Evolutionary conservation across 106 monocot species (phyloP).

Genomic region (Ottelia alismoides): DNA sequence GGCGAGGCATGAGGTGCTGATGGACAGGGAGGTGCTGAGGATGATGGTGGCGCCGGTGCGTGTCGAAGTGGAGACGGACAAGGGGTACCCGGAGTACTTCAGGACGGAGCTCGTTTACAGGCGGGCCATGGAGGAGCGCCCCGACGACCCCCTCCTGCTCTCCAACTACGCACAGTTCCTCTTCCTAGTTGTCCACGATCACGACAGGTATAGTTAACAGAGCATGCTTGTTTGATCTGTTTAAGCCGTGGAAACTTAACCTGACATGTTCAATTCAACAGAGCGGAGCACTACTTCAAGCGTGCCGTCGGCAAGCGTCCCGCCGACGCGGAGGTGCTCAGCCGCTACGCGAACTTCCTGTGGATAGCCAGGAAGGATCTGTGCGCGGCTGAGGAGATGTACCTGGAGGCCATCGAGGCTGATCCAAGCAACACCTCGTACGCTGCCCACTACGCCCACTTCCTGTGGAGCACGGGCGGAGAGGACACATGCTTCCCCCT

Average conservation of each 20-base stretch:
- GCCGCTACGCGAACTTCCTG: constrained; percentile 51
- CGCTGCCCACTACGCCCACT: constrained; percentile 48
- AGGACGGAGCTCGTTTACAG: not conserved
- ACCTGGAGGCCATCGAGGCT: constrained; percentile 46
- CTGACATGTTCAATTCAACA: constrained; percentile 1
- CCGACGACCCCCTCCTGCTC: not conserved
- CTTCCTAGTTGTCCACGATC: not conserved
- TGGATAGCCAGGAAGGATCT: constrained; percentile 49
- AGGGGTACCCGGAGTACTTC: not conserved
- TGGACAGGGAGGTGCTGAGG: not conserved
- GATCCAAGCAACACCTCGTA: constrained; percentile 42
- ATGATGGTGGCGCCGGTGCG: too few species aligned
- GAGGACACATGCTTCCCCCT: constrained; percentile 65
- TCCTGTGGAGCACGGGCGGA: constrained; percentile 69
- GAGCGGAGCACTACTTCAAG: constrained; percentile 64
- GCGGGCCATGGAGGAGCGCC: constrained; percentile 1
- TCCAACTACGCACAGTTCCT: too few species aligned
- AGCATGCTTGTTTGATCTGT: not conserved
- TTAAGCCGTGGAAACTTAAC: not conserved
- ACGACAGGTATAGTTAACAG: not conserved
- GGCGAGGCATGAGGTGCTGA: not conserved
- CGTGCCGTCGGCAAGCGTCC: constrained; percentile 29
- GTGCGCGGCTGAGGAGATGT: constrained; percentile 53
- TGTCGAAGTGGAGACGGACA: not conserved
- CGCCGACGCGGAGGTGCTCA: too few species aligned